Evolutionary conservation across 2,329 filamentous ascomycete genomes (phyloP).

Genomic region (Pseudofabraea citricarpa): DNA sequence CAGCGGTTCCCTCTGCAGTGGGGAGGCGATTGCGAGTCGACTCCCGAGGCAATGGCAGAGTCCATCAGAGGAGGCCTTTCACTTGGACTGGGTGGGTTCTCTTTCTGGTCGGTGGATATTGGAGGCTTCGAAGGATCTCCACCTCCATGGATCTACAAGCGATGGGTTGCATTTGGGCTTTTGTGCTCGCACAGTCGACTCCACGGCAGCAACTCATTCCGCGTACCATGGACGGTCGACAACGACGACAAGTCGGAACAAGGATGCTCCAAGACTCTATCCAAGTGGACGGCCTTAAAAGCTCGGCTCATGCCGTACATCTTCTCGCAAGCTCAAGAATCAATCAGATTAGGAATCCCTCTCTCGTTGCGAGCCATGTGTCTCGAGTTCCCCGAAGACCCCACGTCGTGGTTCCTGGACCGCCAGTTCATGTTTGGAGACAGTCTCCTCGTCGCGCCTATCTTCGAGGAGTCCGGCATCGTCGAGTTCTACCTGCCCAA

Average conservation of each 20-base stretch:
- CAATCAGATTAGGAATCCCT: slow-evolving; percentile 44
- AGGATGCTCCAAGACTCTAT: slow-evolving; percentile 46
- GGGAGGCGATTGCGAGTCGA: slow-evolving; percentile 60
- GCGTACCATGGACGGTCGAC: slow-evolving; percentile 60
- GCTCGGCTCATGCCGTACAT: slow-evolving; percentile 54
- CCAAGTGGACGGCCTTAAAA: slow-evolving; percentile 39
- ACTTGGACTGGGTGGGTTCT: slow-evolving; percentile 51
- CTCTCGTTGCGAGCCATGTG: slow-evolving; percentile 52
- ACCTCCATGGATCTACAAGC: slow-evolving; percentile 54
- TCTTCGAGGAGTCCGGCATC: slow-evolving; percentile 50
- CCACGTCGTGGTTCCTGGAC: slow-evolving; percentile 52
- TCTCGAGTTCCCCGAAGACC: slow-evolving; percentile 55
- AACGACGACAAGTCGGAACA: slow-evolving; percentile 43
- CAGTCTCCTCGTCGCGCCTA: slow-evolving; percentile 51
- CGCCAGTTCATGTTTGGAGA: slow-evolving; percentile 58
- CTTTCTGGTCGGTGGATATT: slow-evolving; percentile 59
- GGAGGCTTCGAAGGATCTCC: slow-evolving; percentile 59
- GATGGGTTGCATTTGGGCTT: slow-evolving; percentile 59
- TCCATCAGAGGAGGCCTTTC: slow-evolving; percentile 53
- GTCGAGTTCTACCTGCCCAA: slow-evolving; percentile 52
- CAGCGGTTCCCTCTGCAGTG: slow-evolving; percentile 56
- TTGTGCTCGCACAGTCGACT: slow-evolving; percentile 55
- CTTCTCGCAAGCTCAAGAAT: slow-evolving; percentile 44
- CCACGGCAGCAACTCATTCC: slow-evolving; percentile 55
- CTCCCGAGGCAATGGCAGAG: slow-evolving; percentile 58